phyloP scores from a whole-genome alignment of 768 basidiomycete genomes.

The Mycena galericulata region DNA sequence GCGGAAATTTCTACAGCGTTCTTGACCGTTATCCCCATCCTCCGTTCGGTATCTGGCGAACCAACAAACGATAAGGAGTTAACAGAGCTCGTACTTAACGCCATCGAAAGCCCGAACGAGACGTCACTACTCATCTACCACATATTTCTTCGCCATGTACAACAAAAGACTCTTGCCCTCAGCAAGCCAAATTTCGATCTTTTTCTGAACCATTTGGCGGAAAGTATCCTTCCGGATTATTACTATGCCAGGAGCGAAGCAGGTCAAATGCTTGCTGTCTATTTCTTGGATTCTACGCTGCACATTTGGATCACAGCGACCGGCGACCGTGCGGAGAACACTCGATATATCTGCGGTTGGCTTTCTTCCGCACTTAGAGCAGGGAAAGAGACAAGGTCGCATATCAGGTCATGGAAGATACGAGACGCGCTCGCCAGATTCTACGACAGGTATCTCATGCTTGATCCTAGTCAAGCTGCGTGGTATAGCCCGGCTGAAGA shows the following conservation, averaged over 20 bases:
- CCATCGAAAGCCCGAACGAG: conserved; percentile 52
- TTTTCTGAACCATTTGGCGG: conserved; percentile 66
- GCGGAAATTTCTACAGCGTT: conserved; percentile 68
- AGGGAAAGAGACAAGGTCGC: conserved; percentile 38
- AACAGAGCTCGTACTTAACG: conserved; percentile 62
- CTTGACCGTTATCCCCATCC: conserved; percentile 69
- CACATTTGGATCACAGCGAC: conserved; percentile 62
- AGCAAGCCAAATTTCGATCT: conserved; percentile 60
- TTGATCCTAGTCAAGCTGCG: conserved; percentile 64
- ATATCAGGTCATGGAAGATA: conserved; percentile 71
- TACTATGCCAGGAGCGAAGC: conserved; percentile 64
- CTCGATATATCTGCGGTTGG: conserved; percentile 65
- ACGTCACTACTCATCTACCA: conserved; percentile 71
- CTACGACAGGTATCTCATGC: conserved; percentile 70
- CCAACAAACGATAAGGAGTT: conserved; percentile 73
- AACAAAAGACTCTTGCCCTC: conserved; percentile 66
- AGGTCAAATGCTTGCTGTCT: conserved; percentile 66
- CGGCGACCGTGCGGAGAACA: conserved; percentile 55
- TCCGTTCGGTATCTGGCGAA: conserved; percentile 70
- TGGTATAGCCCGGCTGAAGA: conserved; percentile 58
- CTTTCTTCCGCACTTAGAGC: conserved; percentile 57
- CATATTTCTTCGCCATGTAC: conserved; percentile 66
- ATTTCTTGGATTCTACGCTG: conserved; percentile 73
- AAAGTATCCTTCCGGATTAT: conserved; percentile 63
- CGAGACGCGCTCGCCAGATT: conserved; percentile 76